Evolutionary conservation across 2,329 filamentous ascomycete species (phyloP), one percentile per base, ranked within the genome.

Genomic region (Lecanicillium sp.): DNA sequence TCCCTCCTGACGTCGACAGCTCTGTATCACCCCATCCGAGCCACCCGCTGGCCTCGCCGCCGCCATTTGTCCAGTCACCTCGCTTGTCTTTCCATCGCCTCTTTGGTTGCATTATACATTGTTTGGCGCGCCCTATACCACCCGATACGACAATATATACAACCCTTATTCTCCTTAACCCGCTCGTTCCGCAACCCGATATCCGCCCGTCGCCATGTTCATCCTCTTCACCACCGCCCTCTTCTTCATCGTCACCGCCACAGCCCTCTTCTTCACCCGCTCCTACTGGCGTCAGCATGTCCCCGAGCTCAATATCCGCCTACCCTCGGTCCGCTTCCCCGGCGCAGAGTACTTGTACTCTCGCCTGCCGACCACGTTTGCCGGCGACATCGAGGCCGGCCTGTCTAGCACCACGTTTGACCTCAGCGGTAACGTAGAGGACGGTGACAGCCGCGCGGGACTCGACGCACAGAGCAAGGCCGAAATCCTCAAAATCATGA

Each of bases 401-500:
- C 74, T 98, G 19, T 84, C 81, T 30, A 90, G 84, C 44, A 74
- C 73, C 40, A 85, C 81, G 39, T 98, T 98, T 59, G 84, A 95
- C 55, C 74, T 98, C 18, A 66, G 72, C 9, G 77, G 74, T 46
- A 98, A 98, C 57, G 69, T 98, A 25, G 80, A 81, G 42, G 77
- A 74, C 11, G 85, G 84, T 36, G 92, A 98, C 58, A 70, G 72
- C 20, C 77, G 92, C 48, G 77, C 79, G 1, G 92, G 92, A 0
- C 71, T 98, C 14, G 89, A 97, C 57, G 79, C 84, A 48, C 69
- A 67, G 34, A 84, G 77, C 41, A 97, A 97, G 69, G 66, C 72
- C 29, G 87, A 94, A 60, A 80, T 98, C 30, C 74, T 88, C 53
- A 76, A 75, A 51, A 89, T 98, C 50, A 98, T 98, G 92, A 90